A percentile compares a stretch with the other conserved stretches of the same genome.
phyloP scores from a whole-genome alignment of 208 protist species.

The Porcisia deanei region DNA sequence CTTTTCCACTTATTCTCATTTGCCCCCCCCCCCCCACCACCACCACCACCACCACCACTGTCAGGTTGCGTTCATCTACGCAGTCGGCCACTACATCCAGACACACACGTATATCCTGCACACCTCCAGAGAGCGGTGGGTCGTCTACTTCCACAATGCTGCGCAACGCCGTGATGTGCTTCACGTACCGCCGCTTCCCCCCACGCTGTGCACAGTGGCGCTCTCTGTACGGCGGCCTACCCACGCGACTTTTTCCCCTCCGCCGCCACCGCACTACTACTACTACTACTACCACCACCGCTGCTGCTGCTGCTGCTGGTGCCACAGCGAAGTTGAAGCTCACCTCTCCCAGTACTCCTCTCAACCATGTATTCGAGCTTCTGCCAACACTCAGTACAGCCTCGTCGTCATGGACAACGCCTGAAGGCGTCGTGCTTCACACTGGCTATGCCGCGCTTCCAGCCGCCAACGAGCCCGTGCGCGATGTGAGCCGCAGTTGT shows the following conservation, averaged over 20 bases:
- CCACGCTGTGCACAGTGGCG: background rate
- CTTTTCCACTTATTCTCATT: background rate
- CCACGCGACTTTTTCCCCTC: too few relatives aligned
- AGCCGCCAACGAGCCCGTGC: background rate
- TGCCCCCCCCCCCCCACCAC: background rate
- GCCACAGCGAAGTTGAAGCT: conserved; percentile 5
- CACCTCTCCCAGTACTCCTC: conserved; percentile 13
- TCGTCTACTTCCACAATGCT: background rate
- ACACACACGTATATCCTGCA: background rate
- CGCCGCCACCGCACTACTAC: background rate
- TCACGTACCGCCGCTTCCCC: background rate
- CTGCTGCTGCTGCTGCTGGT: background rate
- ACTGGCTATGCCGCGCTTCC: conserved; percentile 15
- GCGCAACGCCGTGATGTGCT: background rate
- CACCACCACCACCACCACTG: background rate
- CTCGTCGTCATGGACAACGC: background rate
- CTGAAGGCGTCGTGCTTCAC: conserved; percentile 9
- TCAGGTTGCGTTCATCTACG: background rate
- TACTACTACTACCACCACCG: too few relatives aligned
- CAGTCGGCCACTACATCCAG: background rate
- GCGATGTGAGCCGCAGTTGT: background rate
- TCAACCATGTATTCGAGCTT: conserved; percentile 8
- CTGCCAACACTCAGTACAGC: background rate
- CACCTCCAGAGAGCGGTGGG: background rate
- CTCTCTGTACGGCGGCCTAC: background rate